Conservation (phyloP, 495 filamentous ascomycete genomes). For the Aspergillus indologenus region DNA sequence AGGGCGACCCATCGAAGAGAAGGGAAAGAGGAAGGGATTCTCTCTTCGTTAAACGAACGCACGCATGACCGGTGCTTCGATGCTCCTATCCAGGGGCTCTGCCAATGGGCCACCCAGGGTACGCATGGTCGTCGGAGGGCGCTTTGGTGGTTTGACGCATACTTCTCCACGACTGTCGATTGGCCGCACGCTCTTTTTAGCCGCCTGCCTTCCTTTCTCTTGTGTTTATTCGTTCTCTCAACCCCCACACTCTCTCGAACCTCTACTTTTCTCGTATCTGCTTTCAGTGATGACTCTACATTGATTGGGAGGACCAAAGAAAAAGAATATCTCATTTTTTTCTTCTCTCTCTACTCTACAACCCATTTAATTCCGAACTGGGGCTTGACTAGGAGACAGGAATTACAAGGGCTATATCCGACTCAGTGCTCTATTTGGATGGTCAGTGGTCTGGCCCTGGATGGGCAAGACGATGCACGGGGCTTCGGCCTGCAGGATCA, state of each 20-base stretch:
- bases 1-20: slow-evolving; percentile 92
- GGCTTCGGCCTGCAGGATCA: slow-evolving; percentile 17
- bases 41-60: slow-evolving; percentile 72
- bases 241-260: slow-evolving; percentile 37
- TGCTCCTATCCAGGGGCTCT: slow-evolving; percentile 19
- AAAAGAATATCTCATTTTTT: slow-evolving; percentile 22
- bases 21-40: slow-evolving; percentile 93
- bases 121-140: slow-evolving; percentile 25
- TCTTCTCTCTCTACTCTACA: slow-evolving; percentile 15
- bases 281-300: slow-evolving; percentile 35
- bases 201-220: slow-evolving; percentile 32
- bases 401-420: slow-evolving; percentile 22
- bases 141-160: slow-evolving; percentile 24
- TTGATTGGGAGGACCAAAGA: slow-evolving; percentile 31
- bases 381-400: slow-evolving; percentile 27
- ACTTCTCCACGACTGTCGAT: slow-evolving; percentile 32
- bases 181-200: slow-evolving; percentile 29
- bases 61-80: slow-evolving; percentile 16
- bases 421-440: slow-evolving; percentile 17
- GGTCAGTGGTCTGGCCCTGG: slow-evolving; percentile 22
- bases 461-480: slow-evolving; percentile 26
- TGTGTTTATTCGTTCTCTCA: slow-evolving; percentile 33
- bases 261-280: slow-evolving; percentile 27
- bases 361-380: slow-evolving; percentile 24
- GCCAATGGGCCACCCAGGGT: slow-evolving; percentile 24